phyloP scores from a whole-genome alignment of 2,329 filamentous ascomycete genomes.

The Ophiosphaerella korrae region DNA sequence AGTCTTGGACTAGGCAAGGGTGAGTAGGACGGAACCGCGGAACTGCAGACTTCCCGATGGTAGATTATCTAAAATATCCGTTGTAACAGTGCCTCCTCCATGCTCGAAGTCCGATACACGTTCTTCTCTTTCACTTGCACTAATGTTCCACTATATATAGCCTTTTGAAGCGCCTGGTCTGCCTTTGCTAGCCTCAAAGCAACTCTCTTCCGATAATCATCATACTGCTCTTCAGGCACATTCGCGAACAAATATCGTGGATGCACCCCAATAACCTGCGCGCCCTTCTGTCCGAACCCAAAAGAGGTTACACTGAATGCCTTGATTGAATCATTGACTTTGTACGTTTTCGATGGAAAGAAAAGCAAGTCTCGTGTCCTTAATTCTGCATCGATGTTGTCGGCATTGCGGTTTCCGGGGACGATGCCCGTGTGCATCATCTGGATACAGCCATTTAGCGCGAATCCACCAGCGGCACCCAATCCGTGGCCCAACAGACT shows the following conservation, averaged over 20 bases:
- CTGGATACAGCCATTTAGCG: slow-evolving; percentile 98
- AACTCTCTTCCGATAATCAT: too few species aligned
- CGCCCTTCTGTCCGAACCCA: slow-evolving; percentile 98
- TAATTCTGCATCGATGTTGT: slow-evolving; percentile 95
- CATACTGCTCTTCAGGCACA: too few species aligned
- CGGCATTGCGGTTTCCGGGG: slow-evolving; percentile 95
- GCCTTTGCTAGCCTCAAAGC: too few species aligned
- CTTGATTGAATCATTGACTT: slow-evolving; percentile 81
- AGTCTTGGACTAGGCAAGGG: too few species aligned
- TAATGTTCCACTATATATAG: too few species aligned
- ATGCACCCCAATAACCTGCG: slow-evolving; percentile 95
- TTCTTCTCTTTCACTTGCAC: too few species aligned
- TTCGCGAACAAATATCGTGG: slow-evolving; percentile 91
- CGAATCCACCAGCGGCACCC: slow-evolving; percentile 98
- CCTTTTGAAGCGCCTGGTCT: too few species aligned
- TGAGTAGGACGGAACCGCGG: too few species aligned
- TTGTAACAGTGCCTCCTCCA: too few species aligned
- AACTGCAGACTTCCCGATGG: too few species aligned
- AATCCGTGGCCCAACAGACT: slow-evolving; percentile 98
- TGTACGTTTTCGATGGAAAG: slow-evolving; percentile 88
- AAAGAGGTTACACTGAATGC: slow-evolving; percentile 99
- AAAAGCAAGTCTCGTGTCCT: slow-evolving; percentile 90
- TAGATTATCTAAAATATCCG: too few species aligned
- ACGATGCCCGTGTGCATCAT: slow-evolving; percentile 93
- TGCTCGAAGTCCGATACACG: too few species aligned